Percentiles rank a stretch among this genome's conserved stretches.
Conservation (phyloP, 257 asterid genomes). For the Fraxinus pennsylvanica region DNA sequence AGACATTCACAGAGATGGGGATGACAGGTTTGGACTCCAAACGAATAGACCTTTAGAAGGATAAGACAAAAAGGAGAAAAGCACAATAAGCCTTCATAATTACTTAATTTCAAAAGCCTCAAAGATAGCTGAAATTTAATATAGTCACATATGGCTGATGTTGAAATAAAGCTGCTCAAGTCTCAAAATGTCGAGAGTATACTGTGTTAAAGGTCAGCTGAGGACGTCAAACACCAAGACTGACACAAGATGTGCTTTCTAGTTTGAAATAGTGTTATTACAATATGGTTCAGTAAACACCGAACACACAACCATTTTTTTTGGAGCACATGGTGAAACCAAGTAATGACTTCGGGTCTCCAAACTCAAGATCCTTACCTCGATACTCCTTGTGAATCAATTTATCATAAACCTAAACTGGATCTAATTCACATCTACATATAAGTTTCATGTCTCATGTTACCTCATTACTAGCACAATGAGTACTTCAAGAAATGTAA, state of each 20-base stretch:
- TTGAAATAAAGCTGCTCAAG: neutral
- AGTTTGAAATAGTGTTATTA: neutral
- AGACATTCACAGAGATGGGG: too few species aligned
- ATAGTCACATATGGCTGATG: neutral
- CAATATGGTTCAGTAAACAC: neutral
- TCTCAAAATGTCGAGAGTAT: neutral
- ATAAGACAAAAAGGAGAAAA: neutral
- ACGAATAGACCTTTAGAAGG: neutral
- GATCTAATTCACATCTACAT: neutral
- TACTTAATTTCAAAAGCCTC: neutral
- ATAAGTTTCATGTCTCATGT: neutral
- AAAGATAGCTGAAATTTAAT: neutral
- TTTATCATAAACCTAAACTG: neutral
- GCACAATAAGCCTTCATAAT: neutral
- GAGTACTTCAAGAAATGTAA: neutral
- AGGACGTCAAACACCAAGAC: neutral
- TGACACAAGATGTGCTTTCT: neutral
- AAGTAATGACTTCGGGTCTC: neutral
- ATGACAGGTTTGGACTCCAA: too few species aligned
- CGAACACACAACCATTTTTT: neutral
- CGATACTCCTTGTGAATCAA: neutral
- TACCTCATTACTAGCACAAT: neutral
- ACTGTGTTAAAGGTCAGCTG: neutral
- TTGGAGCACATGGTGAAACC: neutral
- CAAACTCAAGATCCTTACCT: neutral